Base-by-base conservation (phyloP, 352 stramenopile genomes). In the Globisporangium canariense region DNA sequence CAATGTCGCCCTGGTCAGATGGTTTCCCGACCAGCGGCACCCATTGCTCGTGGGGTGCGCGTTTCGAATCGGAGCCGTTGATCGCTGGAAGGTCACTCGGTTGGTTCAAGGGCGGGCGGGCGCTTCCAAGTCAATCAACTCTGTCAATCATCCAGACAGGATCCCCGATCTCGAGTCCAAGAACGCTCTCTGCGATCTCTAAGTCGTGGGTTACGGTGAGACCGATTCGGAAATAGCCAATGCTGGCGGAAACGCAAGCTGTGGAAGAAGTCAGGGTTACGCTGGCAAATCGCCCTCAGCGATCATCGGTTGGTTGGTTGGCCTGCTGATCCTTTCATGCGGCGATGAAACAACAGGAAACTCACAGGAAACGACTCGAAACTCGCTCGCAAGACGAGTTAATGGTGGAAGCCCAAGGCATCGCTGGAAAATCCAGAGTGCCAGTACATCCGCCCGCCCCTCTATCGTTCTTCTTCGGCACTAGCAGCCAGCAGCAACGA, bases 371-470 rank as follows among this genome's bases (percentile, higher is more conserved):
- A 36, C 49, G 49, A 54, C 49, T 54, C 13, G 49, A 54, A 32
- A 36, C 11, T 54, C 30, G 22, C 49, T 36, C 49, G 25, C 49
- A 20, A 16, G 49, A 54, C 20, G 16, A 20, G 49, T 7, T 54
- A 5, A 28, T 28, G 40, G 3, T 20, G 16, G 25, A 54, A 16
- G 5, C 49, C 11, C 49, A 18, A 54, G 49, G 25, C 49, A 54
- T 54, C 49, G 49, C 49, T 54, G 20, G 22, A 36, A 49, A 49
- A 60, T 58, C 52, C 32, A 60, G 54, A 60, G 38, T 30, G 54
- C 40, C 20, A 50, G 34, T 49, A 32, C 14, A 60, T 45, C 36
- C 11, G 20, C 45, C 54, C 34, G 20, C 45, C 54, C 34, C 30
- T 60, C 34, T 22, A 46, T 51, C 18, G 52, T 58, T 60, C 54